Percentiles rank a stretch among this genome's conserved stretches.
Evolutionary conservation across 169 alveolate species (phyloP).

Genomic region (Babesia caballi): DNA sequence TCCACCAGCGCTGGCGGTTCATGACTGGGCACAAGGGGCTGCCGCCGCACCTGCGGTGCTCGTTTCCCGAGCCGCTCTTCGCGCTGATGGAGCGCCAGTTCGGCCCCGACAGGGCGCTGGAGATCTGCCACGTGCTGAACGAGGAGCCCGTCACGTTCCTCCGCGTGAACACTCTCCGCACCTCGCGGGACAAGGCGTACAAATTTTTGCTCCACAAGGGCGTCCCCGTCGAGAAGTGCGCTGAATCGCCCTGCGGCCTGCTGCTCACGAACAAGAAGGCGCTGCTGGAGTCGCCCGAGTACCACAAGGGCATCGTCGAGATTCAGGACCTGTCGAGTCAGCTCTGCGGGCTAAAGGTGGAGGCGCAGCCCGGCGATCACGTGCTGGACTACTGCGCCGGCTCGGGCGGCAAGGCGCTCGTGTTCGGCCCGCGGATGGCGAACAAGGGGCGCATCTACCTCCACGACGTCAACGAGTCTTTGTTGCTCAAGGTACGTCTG

Average conservation of each 20-base stretch:
- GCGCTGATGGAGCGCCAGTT: conserved; percentile 68
- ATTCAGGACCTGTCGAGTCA: conserved; percentile 91
- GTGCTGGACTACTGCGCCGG: conserved; percentile 94
- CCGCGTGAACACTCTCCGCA: conserved; percentile 74
- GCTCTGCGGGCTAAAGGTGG: conserved; percentile 73
- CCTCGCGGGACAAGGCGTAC: conserved; percentile 72
- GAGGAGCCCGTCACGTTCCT: conserved; percentile 82
- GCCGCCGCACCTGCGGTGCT: conserved; percentile 79
- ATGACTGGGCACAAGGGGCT: conserved; percentile 76
- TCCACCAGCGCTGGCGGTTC: conserved; percentile 77
- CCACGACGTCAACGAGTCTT: conserved; percentile 83
- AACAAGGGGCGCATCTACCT: conserved; percentile 87
- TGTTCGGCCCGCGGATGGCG: conserved; percentile 86
- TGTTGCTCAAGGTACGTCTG: conserved; percentile 47
- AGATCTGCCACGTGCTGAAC: conserved; percentile 78
- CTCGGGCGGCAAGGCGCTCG: conserved; percentile 91
- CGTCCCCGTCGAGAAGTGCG: conserved; percentile 80
- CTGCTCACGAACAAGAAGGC: conserved; percentile 71
- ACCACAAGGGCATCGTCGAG: conserved; percentile 86
- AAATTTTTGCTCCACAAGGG: conserved; percentile 75
- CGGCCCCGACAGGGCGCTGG: conserved; percentile 76
- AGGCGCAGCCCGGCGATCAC: conserved; percentile 84
- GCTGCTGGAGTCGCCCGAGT: conserved; percentile 84
- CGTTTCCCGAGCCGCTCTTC: conserved; percentile 82
- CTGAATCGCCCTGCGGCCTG: conserved; percentile 85